Evolutionary conservation across 2,329 filamentous ascomycete genomes (phyloP), one percentile per base, ranked within the genome.

Genomic region (Arthroderma sp.): DNA sequence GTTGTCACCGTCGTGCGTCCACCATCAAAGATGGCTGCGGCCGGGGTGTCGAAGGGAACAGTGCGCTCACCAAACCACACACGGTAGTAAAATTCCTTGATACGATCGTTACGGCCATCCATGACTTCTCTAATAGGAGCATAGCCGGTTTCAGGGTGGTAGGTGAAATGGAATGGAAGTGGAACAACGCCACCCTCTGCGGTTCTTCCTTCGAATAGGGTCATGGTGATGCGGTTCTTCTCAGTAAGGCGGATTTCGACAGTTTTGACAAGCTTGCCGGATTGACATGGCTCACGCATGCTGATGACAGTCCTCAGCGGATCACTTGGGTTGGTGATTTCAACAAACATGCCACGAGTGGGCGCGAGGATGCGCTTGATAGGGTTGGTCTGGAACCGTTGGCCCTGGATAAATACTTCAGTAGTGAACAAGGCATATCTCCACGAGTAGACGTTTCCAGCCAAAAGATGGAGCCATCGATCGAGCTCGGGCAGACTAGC

Each of bases 31-130:
- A 84, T 85, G 68, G 88, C 86, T 4, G 88, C 91, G 55, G 95
- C 87, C 37, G 88, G 79, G 15, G 87, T 85, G 66, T 96, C 86
- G 57, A 96, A 87, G 57, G 94, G 85, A 54, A 94, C 80, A 44
- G 80, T 74, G 67, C 95, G 91, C 60, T 91, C 81, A 43, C 90
- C 93, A 66, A 98, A 98, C 93, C 93, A 98, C 63, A 94, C 85
- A 65, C 85, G 85, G 84, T 95, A 98, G 80, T 98, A 98, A 72
- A 98, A 98, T 73, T 95, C 88, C 79, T 98, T 98, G 79, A 98
- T 97, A 63, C 89, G 87, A 70, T 98, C 91, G 70, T 98, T 98
- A 68, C 93, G 89, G 57, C 83, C 86, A 37, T 90, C 82, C 93
- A 98, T 98, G 62, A 97, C 87, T 73, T 98, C 93, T 61, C 86